Evolutionary conservation across 140 eudicot genomes (phyloP), one percentile per base, ranked within the genome.

Genomic region (Senecio squalidus): DNA sequence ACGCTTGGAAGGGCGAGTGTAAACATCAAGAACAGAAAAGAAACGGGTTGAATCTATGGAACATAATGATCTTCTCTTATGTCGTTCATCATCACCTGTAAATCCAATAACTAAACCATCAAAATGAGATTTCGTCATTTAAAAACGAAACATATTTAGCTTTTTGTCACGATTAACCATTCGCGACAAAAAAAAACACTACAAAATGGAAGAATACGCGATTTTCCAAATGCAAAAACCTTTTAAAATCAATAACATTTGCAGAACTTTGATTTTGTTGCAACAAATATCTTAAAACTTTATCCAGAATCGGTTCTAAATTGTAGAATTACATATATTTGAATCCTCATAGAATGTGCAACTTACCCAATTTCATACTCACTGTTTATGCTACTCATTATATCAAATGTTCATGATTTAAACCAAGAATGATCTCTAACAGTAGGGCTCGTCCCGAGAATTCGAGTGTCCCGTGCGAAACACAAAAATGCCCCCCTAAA

Each of bases 81-180:
- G 67, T 53, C 61, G 69, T 31, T 72, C 94, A 74, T 74, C 80
- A 55, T 79, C 88, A 24, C 95, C 95, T 89, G 74, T 58, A 68
- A 70, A 49, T 44, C 52, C 67, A 78, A 54, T 2, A 29, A 55
- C 28, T 31, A 46, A 15, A 72, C 6, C 23, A 75, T 82, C 58
- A 85, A 29, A 62, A n/a, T n/a, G n/a, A n/a, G n/a, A n/a, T n/a
- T n/a, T n/a, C n/a, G n/a, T n/a, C n/a, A n/a, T n/a, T n/a, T n/a
- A n/a, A n/a, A n/a, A n/a, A n/a, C n/a, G n/a, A n/a, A n/a, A n/a
- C n/a, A n/a, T n/a, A n/a, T n/a, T n/a, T n/a, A n/a, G n/a, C n/a
- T n/a, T n/a, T n/a, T n/a, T n/a, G n/a, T n/a, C n/a, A n/a, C n/a
- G n/a, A n/a, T n/a, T n/a, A n/a, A n/a, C n/a, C n/a, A n/a, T n/a